Evolutionary conservation across 2,329 filamentous ascomycete species (phyloP).

Genomic region (Oidium heveae): DNA sequence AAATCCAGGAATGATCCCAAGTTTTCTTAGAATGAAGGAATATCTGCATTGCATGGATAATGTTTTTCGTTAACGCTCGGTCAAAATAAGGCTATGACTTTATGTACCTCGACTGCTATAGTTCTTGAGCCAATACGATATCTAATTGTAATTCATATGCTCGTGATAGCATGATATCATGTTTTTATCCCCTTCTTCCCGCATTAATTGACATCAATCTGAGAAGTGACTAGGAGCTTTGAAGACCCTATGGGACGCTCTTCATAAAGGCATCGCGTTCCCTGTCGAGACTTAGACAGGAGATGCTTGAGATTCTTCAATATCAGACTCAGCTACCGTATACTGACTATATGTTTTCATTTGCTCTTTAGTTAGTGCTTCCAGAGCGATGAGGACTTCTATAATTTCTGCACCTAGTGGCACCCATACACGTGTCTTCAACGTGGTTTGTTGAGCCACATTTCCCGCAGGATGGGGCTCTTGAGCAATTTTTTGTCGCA

Average conservation of each 20-base stretch:
- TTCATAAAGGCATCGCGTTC: not conserved
- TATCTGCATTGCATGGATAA: not conserved
- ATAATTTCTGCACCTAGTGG: no score
- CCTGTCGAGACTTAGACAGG: not conserved
- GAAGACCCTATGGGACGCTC: not conserved
- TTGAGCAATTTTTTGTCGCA: no score
- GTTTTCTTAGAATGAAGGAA: not conserved
- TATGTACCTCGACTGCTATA: not conserved
- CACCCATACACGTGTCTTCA: no score
- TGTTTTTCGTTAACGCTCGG: not conserved
- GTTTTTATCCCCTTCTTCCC: not conserved
- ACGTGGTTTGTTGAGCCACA: no score
- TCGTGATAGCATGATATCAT: not conserved
- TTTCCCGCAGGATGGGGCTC: no score
- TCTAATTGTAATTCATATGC: not conserved
- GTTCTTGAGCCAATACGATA: not conserved
- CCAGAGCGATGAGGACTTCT: not conserved
- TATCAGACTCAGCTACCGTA: not conserved
- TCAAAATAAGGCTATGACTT: not conserved
- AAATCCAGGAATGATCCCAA: not conserved
- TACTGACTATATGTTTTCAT: not conserved
- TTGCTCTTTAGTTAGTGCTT: not conserved
- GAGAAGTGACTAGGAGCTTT: not conserved
- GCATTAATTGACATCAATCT: not conserved
- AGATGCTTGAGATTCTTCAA: not conserved